Conservation (phyloP, 1,139 yeast species). For the Yamadazyma kanchanaburiensis region DNA sequence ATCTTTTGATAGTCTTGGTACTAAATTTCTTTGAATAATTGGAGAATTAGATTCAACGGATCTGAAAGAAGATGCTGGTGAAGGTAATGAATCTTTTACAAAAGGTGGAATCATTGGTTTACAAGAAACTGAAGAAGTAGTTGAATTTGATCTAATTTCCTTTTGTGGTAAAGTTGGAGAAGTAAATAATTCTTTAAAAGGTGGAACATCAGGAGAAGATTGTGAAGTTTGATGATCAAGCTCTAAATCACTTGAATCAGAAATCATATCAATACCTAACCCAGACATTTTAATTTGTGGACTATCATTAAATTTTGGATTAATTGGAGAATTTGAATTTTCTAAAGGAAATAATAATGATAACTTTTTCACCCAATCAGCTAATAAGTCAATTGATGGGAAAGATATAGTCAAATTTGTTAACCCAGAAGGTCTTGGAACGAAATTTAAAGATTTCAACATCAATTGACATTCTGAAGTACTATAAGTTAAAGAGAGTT, state of each 20-base stretch:
- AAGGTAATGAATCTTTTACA: constrained; percentile 8
- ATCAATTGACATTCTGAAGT: constrained; percentile 19
- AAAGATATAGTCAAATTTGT: constrained; percentile 14
- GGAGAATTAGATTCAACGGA: constrained; percentile 16
- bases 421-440: constrained; percentile 7
- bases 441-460: constrained; percentile 26
- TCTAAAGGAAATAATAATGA: constrained; percentile 30
- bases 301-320: constrained; percentile 16
- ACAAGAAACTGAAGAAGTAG: constrained; percentile 6
- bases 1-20: constrained; percentile 2
- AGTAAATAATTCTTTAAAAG: constrained; percentile 19
- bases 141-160: constrained; percentile 7
- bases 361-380: constrained; percentile 27
- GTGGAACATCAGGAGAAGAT: constrained; percentile 6
- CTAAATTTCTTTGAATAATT: not conserved
- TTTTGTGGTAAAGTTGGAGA: constrained; percentile 17
- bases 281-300: constrained; percentile 26
- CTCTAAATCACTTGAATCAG: constrained; percentile 14
- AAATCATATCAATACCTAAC: constrained; percentile 31
- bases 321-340: constrained; percentile 20
- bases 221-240: constrained; percentile 5
- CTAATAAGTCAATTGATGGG: constrained; percentile 17
- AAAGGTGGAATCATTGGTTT: constrained; percentile 16
- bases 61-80: constrained; percentile 15
- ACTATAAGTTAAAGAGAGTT: constrained; percentile 13